phyloP scores from a whole-genome alignment of 805 yeast genomes.

The Grigorovia humatica region DNA sequence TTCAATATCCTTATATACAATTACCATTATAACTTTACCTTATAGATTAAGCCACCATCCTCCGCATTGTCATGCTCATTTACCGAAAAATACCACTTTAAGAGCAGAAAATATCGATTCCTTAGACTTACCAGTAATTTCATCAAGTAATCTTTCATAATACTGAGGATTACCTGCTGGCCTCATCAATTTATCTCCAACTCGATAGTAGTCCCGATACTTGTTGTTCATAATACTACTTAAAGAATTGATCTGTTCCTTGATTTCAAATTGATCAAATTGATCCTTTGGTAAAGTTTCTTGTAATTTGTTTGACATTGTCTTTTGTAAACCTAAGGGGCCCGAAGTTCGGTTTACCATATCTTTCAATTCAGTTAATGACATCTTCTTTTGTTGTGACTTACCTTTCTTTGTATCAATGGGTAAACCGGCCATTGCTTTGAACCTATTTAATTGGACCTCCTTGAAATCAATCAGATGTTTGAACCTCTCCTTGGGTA shows the following conservation, averaged over 20 bases:
- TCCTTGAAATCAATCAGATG: constrained; percentile 65
- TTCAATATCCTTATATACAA: not conserved
- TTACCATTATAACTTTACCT: too few species aligned
- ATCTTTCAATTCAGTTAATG: constrained; percentile 33
- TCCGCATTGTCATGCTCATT: constrained; percentile 22
- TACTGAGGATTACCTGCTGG: constrained; percentile 86
- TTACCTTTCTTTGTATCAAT: constrained; percentile 30
- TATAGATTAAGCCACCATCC: not conserved
- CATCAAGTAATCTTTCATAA: constrained; percentile 59
- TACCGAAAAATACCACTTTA: constrained; percentile 69
- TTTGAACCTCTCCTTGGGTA: constrained; percentile 60
- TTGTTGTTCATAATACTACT: constrained; percentile 49
- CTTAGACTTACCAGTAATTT: constrained; percentile 59
- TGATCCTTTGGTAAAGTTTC: constrained; percentile 37
- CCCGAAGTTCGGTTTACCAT: constrained; percentile 28
- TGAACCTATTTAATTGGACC: constrained; percentile 48
- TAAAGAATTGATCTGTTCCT: constrained; percentile 48
- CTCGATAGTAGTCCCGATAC: constrained; percentile 51
- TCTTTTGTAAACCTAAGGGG: constrained; percentile 37
- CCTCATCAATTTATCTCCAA: constrained; percentile 52
- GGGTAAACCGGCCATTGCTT: constrained; percentile 38
- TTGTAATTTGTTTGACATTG: constrained; percentile 35
- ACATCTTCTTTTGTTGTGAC: constrained; percentile 29
- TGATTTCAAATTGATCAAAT: constrained; percentile 38
- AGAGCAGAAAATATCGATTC: constrained; percentile 57